Percentiles rank a stretch among this genome's conserved stretches.
phyloP scores from a whole-genome alignment of 2,329 filamentous ascomycete species.

The Colletotrichum scovillei region DNA sequence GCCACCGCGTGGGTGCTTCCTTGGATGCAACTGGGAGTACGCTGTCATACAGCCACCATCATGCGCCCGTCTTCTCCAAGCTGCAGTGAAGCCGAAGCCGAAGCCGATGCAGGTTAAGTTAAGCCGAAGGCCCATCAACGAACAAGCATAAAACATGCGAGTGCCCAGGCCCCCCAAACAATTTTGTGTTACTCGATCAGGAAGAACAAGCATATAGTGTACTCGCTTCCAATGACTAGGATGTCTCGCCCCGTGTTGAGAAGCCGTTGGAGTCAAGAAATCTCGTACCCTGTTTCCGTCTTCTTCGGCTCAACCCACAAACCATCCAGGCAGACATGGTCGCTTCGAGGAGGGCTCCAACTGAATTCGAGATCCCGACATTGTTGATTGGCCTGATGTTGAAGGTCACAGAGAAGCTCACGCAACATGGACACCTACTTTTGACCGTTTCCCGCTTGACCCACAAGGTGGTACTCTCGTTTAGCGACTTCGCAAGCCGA shows the following conservation, averaged over 20 bases:
- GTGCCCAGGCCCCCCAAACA: background rate
- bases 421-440: background rate
- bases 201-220: background rate
- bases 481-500: background rate
- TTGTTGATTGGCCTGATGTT: background rate
- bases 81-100: background rate
- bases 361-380: background rate
- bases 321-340: too few species aligned
- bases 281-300: background rate
- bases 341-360: background rate
- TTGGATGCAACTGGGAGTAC: too few species aligned
- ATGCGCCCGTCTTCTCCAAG: background rate
- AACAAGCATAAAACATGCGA: background rate
- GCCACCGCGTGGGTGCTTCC: too few species aligned
- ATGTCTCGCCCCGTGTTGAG: background rate
- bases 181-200: background rate
- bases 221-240: background rate
- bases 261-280: background rate
- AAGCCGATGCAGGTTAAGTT: constrained; percentile 11
- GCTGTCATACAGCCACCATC: too few species aligned
- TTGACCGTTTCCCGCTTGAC: background rate
- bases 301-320: background rate
- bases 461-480: background rate
- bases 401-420: background rate
- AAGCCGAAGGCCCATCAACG: background rate